Conservation (phyloP, 2,329 filamentous ascomycete species). For the Ramularia collo-cygni region DNA sequence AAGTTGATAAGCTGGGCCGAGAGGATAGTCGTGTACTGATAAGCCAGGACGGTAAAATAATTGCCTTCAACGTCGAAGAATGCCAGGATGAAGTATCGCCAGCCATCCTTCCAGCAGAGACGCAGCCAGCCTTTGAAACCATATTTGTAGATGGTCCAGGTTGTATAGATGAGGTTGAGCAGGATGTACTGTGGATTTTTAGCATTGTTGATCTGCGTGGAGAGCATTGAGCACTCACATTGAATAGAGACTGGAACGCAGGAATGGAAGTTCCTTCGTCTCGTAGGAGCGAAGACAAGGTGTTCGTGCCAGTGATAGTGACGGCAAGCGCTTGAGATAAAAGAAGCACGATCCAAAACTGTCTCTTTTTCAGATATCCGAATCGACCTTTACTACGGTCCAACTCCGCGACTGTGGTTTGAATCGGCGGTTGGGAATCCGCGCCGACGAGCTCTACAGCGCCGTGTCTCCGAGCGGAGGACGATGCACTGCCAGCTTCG, state of each 20-base stretch:
- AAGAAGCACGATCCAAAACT: slow-evolving; percentile 79
- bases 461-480: slow-evolving; percentile 26
- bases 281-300: slow-evolving; percentile 71
- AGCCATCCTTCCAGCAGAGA: slow-evolving; percentile 64
- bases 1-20: slow-evolving; percentile 96
- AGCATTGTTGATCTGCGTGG: too few relatives aligned
- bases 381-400: slow-evolving; percentile 45
- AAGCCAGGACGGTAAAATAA: slow-evolving; percentile 94
- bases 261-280: slow-evolving; percentile 69
- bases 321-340: slow-evolving; percentile 75
- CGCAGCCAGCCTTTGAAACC: slow-evolving; percentile 63
- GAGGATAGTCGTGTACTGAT: slow-evolving; percentile 84
- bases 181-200: slow-evolving; percentile 55
- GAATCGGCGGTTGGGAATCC: slow-evolving; percentile 25
- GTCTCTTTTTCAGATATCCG: slow-evolving; percentile 70
- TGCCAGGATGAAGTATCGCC: slow-evolving; percentile 88
- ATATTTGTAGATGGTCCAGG: slow-evolving; percentile 70
- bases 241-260: slow-evolving; percentile 93
- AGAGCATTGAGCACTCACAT: slow-evolving; percentile 32
- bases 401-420: slow-evolving; percentile 34
- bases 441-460: slow-evolving; percentile 30
- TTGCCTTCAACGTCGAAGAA: slow-evolving; percentile 96
- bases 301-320: slow-evolving; percentile 89
- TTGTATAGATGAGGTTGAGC: slow-evolving; percentile 73
- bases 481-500: slow-evolving; percentile 15